phyloP scores from a whole-genome alignment of 1,284 basidiomycete species.

The Microbotryomycetes sp. region DNA sequence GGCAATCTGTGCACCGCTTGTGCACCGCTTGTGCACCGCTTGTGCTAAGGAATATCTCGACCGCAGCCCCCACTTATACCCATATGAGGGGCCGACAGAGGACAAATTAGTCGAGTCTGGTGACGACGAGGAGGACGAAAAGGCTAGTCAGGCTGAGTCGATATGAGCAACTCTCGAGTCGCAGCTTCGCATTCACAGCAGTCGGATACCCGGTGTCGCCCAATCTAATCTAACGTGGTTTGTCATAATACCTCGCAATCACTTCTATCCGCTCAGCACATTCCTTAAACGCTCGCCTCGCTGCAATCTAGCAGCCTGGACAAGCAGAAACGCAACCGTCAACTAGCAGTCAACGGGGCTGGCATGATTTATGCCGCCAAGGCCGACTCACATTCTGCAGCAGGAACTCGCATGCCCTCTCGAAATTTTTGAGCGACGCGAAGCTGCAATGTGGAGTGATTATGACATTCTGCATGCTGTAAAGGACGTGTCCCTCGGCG shows the following conservation, averaged over 20 bases:
- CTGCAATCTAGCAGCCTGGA: too few species aligned
- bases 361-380: too few species aligned
- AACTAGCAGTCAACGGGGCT: too few species aligned
- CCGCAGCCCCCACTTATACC: neutral
- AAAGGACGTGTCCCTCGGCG: slow-evolving; percentile 32
- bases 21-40: neutral
- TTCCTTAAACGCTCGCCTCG: too few species aligned
- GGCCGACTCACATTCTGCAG: slow-evolving; percentile 10
- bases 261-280: too few species aligned
- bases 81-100: neutral
- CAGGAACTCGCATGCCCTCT: slow-evolving; percentile 16
- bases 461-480: slow-evolving; percentile 35
- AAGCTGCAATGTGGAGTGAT: slow-evolving; percentile 39
- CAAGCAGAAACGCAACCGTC: too few species aligned
- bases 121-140: too few species aligned
- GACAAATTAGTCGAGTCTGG: neutral
- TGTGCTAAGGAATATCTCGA: neutral
- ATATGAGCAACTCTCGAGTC: too few species aligned
- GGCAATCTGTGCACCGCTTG: neutral
- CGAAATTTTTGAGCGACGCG: slow-evolving; percentile 11
- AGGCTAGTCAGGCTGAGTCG: neutral
- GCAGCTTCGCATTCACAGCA: too few species aligned
- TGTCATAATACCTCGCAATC: too few species aligned
- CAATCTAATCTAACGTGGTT: too few species aligned
- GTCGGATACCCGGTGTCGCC: too few species aligned